Base-by-base conservation (phyloP, 805 yeast genomes). In the Candida cerambycidarum region DNA sequence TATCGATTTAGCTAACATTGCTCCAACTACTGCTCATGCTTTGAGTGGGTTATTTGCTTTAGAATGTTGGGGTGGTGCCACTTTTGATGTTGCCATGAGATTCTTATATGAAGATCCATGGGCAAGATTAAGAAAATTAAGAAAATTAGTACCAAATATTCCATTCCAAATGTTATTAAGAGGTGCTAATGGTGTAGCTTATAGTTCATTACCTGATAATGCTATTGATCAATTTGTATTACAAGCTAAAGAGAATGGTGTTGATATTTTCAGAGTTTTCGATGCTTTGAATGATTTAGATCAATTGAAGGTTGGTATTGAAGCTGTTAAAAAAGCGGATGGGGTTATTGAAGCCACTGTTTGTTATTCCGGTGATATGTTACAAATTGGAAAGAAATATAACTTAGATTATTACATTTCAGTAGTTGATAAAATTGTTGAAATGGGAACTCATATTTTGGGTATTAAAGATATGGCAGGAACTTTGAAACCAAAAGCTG, bases 41-140 rank as follows among this genome's bases (percentile, higher is more conserved):
- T 71, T 89, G 55, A 68, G 83, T 52, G 90, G 92, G 50, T 95
- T 96, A 3, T 93, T 89, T 65, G 93, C 99, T 14, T 74, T 93
- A 42, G 99, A 93, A 72, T 93, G 99, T 75, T 93, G 99, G 99
- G 99, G 99, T 71, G 99, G 99, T 70, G 99, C 99, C 42, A 93
- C 99, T 29, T 93, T 93, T 58, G 99, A 93, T 62, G 99, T 93
- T 42, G 85, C 96, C 42, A 90, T 93, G 98, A 82, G 99, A 69
- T 93, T 93, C 79, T 76, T 93, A 59, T 89, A 92, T 67, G 99
- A 93, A 75, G 97, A 90, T 65, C 99, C 99, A 53, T 93, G 99
- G 99, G 95, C 79, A 46, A 82, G 99, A 69, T 78, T 93, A 65
- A 81, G 96, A 66, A 78, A 80, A 67, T 75, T 93, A 67, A 82